Conservation (phyloP, 768 basidiomycete genomes). For the Pisolithus marmoratus region DNA sequence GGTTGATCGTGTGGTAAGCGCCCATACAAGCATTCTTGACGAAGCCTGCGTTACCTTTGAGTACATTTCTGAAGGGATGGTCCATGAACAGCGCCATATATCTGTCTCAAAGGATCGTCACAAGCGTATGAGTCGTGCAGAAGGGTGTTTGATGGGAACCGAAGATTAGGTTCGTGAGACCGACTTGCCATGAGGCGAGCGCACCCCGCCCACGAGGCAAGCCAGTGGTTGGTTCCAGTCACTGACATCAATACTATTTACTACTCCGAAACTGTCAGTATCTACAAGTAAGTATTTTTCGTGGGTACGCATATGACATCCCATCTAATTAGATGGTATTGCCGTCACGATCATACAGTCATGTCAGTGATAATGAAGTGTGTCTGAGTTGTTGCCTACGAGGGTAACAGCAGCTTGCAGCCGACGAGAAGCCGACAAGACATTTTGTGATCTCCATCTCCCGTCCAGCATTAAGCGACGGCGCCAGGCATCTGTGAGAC, state of each 20-base stretch:
- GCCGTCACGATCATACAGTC: no score
- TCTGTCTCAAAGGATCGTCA: conserved; percentile 11
- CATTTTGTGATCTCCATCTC: neutral
- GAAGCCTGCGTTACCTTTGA: conserved; percentile 20
- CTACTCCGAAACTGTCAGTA: no score
- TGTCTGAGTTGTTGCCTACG: no score
- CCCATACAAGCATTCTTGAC: neutral
- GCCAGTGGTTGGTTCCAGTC: conserved; percentile 10
- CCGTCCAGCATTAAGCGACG: conserved; percentile 7
- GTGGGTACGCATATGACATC: no score
- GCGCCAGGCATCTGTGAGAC: conserved; percentile 52
- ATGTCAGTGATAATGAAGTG: no score
- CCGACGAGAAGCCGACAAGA: no score
- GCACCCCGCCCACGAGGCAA: conserved; percentile 7
- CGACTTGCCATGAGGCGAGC: conserved; percentile 12
- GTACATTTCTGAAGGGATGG: conserved; percentile 28
- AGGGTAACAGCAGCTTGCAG: no score
- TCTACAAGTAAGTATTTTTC: no score
- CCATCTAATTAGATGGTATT: no score
- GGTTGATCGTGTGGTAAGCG: conserved; percentile 29
- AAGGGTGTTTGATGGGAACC: conserved; percentile 25
- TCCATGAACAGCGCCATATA: conserved; percentile 29
- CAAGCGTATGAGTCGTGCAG: conserved; percentile 7
- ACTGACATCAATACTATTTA: conserved; percentile 4
- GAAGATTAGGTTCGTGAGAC: neutral